Evolutionary conservation across 192 early-diverging fungal genomes (phyloP).

Genomic region (Backusella tarrabulga): DNA sequence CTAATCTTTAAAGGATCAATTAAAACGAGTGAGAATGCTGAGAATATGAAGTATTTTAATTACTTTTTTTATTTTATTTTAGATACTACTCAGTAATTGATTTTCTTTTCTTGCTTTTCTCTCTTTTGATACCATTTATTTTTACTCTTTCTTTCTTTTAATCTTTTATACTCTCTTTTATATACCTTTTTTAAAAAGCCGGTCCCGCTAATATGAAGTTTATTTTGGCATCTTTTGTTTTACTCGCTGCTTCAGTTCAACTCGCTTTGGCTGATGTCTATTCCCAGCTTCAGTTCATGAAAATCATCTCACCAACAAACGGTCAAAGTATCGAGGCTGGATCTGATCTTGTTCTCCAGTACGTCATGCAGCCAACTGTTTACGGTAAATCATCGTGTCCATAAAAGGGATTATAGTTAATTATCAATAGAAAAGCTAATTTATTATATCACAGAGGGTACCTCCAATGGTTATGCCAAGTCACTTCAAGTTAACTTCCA

Average conservation of each 20-base stretch:
- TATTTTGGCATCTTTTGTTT: background rate
- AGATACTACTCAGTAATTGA: background rate
- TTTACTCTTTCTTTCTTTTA: background rate
- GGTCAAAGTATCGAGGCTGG: slow-evolving; percentile 20
- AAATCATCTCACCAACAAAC: slow-evolving; percentile 21
- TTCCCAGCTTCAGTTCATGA: slow-evolving; percentile 31
- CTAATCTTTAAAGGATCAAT: slow-evolving; percentile 6
- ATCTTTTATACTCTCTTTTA: background rate
- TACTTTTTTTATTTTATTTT: background rate
- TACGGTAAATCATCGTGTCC: background rate
- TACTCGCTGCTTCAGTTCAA: background rate
- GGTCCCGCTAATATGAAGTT: background rate
- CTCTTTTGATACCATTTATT: background rate
- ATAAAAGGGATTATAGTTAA: background rate
- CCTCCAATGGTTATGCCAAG: slow-evolving; percentile 18
- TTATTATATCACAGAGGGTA: slow-evolving; percentile 8
- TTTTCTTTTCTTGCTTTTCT: background rate
- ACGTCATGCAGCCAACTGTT: slow-evolving; percentile 25
- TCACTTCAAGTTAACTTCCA: slow-evolving; percentile 26
- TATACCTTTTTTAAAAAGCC: too few relatives aligned
- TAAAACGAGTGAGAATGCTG: background rate
- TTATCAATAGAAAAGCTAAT: background rate
- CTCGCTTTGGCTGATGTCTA: slow-evolving; percentile 14
- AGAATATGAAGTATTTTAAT: background rate
- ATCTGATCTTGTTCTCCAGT: slow-evolving; percentile 13